Evolutionary conservation across 805 yeast species (phyloP), one percentile per base, ranked within the genome.

Genomic region (Grigorovia humatica): DNA sequence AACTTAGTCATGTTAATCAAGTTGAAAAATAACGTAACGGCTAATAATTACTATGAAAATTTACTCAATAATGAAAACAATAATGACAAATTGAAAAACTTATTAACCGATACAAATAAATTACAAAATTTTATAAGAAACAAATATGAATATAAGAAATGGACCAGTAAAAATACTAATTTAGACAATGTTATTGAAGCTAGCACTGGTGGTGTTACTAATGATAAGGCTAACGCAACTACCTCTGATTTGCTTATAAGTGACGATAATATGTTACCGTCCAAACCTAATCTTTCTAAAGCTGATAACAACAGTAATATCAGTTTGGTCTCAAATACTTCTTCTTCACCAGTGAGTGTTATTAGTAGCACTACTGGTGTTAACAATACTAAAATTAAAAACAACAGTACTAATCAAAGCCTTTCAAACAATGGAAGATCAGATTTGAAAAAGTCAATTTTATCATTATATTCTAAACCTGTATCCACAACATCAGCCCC

Each of bases 111-210:
- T 65, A 88, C 83, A 23, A 72, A 84, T 60, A 88, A 89, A 69
- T 80, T 93, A 60, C 95, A 85, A 57, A 88, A 85, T 66, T 93
- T 89, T 68, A 89, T 93, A 52, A 77, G 93, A 60, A 89, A 96
- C 11, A 93, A 93, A 67, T 93, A 93, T 66, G 97, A 89, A 58
- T 65, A 84, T 70, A 88, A 83, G 69, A 85, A 90, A 62, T 93
- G 99, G 99, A 81, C 77, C 1, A 61, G 95, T 83, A 45, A 47
- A 9, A 2, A 38, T 8, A 27, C n/a, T 15, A 27, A 17, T 19
- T 18, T 43, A 32, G 12, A 9, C 19, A 23, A 32, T n/a, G 13
- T 38, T 38, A 38, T n/a, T 15, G 15, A 38, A 13, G 8, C 17
- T 15, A 38, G 4, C 13, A 38, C 17, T 43, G 46, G 38, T 30